A percentile compares a stretch with the other conserved stretches of the same genome.
phyloP scores from a whole-genome alignment of 768 basidiomycete genomes.

The Rhizopogon sp. region DNA sequence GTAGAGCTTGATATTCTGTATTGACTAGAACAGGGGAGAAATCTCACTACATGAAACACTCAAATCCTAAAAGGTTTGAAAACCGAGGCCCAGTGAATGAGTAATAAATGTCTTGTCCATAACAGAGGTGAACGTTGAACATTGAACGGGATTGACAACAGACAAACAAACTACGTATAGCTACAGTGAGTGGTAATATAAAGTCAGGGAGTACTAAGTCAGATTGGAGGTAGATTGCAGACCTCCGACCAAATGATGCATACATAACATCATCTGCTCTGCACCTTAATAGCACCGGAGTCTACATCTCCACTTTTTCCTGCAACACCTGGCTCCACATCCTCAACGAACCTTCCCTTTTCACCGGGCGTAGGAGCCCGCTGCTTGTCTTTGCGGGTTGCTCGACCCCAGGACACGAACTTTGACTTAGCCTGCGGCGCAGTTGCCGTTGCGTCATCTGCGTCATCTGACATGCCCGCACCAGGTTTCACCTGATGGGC shows the following conservation, averaged over 20 bases:
- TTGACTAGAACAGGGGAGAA: too few relatives aligned
- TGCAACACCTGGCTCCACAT: constrained; percentile 16
- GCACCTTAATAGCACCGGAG: not conserved
- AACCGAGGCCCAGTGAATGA: too few relatives aligned
- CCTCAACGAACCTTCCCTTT: constrained; percentile 35
- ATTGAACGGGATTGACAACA: not conserved
- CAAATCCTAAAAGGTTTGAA: too few relatives aligned
- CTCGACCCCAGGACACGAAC: constrained; percentile 6
- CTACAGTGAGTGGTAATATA: not conserved
- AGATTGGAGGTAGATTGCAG: not conserved
- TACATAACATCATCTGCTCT: not conserved
- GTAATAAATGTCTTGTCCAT: too few relatives aligned
- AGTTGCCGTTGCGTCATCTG: constrained; percentile 30
- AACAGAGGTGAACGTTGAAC: too few relatives aligned
- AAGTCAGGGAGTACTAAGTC: too few relatives aligned
- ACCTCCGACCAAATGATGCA: not conserved
- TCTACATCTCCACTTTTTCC: not conserved
- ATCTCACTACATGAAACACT: too few relatives aligned
- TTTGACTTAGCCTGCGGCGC: constrained; percentile 10
- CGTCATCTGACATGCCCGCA: constrained; percentile 36
- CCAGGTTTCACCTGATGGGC: constrained; percentile 49
- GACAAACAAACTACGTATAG: not conserved
- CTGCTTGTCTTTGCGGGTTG: constrained; percentile 17
- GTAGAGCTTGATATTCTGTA: too few relatives aligned
- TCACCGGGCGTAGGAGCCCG: constrained; percentile 17